phyloP scores from a whole-genome alignment of 2,329 filamentous ascomycete genomes.

The Colletotrichum sp. region DNA sequence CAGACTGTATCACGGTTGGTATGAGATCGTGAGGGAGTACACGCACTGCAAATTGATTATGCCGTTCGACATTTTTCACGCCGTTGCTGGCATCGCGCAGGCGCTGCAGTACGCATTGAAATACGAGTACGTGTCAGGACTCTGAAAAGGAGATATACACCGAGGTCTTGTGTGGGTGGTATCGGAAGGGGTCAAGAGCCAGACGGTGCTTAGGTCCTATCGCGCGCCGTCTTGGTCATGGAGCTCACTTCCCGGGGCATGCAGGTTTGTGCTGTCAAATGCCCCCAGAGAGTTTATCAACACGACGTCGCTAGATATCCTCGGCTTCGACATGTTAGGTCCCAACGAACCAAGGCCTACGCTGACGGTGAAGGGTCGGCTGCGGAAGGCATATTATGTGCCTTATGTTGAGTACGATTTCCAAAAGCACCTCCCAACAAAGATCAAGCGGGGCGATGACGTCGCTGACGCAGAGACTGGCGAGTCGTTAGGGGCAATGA shows the following conservation, averaged over 20 bases:
- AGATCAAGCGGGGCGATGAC: accelerated
- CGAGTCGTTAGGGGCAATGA: accelerated
- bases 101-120: accelerated
- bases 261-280: neutral
- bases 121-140: accelerated
- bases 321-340: accelerated
- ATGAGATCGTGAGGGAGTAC: neutral
- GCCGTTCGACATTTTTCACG: neutral
- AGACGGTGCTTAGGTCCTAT: accelerated
- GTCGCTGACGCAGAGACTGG: neutral
- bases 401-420: neutral
- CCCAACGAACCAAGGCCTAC: neutral
- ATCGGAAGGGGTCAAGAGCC: accelerated
- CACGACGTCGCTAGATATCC: neutral
- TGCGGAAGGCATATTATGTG: neutral
- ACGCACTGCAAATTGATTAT: neutral
- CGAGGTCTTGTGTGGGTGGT: accelerated
- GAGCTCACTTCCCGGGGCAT: accelerated
- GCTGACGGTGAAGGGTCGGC: neutral
- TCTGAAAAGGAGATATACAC: accelerated
- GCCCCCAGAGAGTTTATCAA: neutral
- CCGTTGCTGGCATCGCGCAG: neutral
- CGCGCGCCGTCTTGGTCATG: neutral
- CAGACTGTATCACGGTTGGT: neutral
- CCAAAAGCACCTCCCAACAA: neutral